These are phyloP conservation scores for Scedosporium dehoogii DNA, from an alignment of 2,329 filamentous ascomycete genomes.

Conservation along the genomic window DNA sequence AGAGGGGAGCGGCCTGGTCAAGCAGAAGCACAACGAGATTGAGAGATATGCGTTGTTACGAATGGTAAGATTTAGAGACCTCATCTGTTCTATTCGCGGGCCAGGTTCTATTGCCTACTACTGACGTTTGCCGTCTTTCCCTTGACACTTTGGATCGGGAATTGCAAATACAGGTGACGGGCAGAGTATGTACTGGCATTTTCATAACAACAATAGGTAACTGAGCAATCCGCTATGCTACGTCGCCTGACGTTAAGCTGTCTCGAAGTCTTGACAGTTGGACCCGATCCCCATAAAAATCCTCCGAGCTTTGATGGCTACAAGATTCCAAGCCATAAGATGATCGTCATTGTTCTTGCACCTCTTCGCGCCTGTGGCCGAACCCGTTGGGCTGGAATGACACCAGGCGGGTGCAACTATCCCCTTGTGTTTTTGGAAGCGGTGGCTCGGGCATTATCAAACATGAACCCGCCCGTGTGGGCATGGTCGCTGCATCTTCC, in stretches of 20 bases:
- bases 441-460: not conserved
- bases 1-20: too few species aligned
- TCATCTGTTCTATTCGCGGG: too few species aligned
- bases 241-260: not conserved
- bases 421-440: not conserved
- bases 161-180: too few species aligned
- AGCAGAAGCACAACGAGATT: too few species aligned
- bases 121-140: too few species aligned
- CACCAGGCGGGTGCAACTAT: not conserved
- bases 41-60: too few species aligned
- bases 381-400: not conserved
- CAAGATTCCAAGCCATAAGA: not conserved
- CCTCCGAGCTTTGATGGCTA: not conserved
- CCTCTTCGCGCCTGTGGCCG: not conserved
- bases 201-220: too few species aligned
- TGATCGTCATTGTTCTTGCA: not conserved
- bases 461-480: not conserved
- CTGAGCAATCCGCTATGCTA: too few species aligned
- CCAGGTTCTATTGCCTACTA: too few species aligned
- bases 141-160: too few species aligned
- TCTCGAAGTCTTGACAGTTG: not conserved
- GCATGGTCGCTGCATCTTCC: not conserved
- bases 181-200: too few species aligned
- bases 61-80: too few species aligned
- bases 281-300: not conserved